Conservation (phyloP, 2,329 filamentous ascomycete species). For the Seiridium cupressi region DNA sequence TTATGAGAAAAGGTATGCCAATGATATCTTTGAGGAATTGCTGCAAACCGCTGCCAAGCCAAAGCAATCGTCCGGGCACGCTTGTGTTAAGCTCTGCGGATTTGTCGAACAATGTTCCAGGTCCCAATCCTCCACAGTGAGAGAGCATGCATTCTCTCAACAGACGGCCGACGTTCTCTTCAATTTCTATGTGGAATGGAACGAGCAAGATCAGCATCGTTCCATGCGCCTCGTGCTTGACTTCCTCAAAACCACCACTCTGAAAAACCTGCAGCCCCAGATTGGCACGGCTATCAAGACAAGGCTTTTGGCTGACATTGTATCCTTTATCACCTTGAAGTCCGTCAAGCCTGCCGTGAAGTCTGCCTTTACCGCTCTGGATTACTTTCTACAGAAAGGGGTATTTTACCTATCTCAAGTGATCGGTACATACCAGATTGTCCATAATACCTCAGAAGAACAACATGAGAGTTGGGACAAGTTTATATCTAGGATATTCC, state of each 20-base stretch:
- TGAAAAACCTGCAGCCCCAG: conserved; percentile 44
- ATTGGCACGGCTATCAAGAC: conserved; percentile 37
- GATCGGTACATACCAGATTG: conserved; percentile 36
- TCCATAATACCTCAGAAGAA: conserved; percentile 22
- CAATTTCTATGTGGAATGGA: conserved; percentile 65
- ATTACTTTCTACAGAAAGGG: conserved; percentile 62
- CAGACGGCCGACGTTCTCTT: conserved; percentile 50
- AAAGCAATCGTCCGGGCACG: conserved; percentile 53
- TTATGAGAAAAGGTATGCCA: conserved; percentile 25
- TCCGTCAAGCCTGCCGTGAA: conserved; percentile 65
- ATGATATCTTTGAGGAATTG: conserved; percentile 45
- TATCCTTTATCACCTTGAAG: conserved; percentile 59
- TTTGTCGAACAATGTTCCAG: conserved; percentile 60
- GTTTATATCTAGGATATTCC: conserved; percentile 47
- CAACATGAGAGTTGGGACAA: conserved; percentile 44
- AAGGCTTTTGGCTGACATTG: conserved; percentile 47
- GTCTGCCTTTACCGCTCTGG: conserved; percentile 66
- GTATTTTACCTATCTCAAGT: conserved; percentile 50
- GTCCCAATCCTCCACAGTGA: conserved; percentile 41
- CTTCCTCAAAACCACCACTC: conserved; percentile 49
- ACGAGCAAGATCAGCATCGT: conserved; percentile 62
- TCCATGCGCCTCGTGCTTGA: conserved; percentile 64
- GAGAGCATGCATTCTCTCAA: conserved; percentile 50
- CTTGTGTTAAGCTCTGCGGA: conserved; percentile 59
- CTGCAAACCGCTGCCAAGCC: conserved; percentile 50